Evolutionary conservation across 768 basidiomycete species (phyloP).

Genomic region (Mycena leptocephala): DNA sequence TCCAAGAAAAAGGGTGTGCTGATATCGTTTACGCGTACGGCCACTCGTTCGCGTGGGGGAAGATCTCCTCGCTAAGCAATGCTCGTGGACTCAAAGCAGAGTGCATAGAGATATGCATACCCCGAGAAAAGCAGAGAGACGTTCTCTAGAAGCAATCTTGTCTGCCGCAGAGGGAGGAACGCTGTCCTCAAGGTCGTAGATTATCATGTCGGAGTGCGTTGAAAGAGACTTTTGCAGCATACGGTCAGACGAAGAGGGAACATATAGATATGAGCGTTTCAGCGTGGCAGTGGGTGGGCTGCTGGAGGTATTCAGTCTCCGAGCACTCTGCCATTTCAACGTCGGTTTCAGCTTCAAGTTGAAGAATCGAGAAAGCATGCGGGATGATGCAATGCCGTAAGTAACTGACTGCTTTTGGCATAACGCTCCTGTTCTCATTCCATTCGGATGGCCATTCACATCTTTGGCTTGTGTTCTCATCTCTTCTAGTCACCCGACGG

Average conservation of each 20-base stretch:
- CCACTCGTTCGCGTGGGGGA: slow-evolving; percentile 67
- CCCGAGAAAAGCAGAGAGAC: slow-evolving; percentile 69
- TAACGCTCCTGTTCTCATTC: no score
- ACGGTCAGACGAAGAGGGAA: slow-evolving; percentile 84
- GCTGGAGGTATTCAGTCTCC: slow-evolving; percentile 7
- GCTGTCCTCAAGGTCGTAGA: slow-evolving; percentile 94
- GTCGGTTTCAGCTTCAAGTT: neutral
- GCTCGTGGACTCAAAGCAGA: neutral
- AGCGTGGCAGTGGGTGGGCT: neutral
- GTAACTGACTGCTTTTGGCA: neutral
- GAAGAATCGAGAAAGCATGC: neutral
- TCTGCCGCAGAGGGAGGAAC: slow-evolving; percentile 77
- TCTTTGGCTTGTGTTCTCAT: no score
- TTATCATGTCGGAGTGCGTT: slow-evolving; percentile 78
- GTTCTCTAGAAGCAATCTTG: slow-evolving; percentile 72
- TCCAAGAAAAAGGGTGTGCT: slow-evolving; percentile 76
- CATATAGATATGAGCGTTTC: slow-evolving; percentile 80
- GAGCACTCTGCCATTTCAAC: neutral
- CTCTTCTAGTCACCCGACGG: no score
- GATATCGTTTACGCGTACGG: slow-evolving; percentile 81
- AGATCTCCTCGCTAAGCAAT: slow-evolving; percentile 48
- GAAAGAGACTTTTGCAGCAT: slow-evolving; percentile 87
- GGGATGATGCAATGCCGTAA: neutral
- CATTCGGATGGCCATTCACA: no score
- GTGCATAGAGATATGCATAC: slow-evolving; percentile 49